Conservation (phyloP, 768 basidiomycete genomes). For the Suillus tomentosus region DNA sequence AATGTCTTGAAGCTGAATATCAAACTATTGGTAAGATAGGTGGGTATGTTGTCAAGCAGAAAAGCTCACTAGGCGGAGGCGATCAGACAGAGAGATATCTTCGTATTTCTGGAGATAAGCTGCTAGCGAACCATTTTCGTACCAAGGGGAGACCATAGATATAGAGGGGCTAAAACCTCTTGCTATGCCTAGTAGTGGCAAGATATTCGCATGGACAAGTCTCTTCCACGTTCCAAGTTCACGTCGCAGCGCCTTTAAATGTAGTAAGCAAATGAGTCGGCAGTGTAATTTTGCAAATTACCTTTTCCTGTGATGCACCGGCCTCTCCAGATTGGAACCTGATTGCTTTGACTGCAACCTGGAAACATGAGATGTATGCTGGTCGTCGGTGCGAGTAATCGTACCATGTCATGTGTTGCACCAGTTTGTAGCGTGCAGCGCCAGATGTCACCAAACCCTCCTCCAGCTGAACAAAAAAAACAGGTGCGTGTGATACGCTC, state of each 20-base stretch:
- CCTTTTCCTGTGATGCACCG: not conserved
- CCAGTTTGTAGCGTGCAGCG: not conserved
- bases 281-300: not conserved
- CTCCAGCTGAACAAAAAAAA: not conserved
- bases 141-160: conserved; percentile 39
- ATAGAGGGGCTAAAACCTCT: conserved; percentile 31
- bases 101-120: conserved; percentile 20
- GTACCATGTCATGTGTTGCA: not conserved
- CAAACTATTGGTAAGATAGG: not conserved
- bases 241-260: conserved; percentile 26
- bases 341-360: conserved; percentile 12
- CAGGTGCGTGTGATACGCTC: not conserved
- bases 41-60: not conserved
- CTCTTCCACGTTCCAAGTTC: conserved; percentile 28
- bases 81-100: not conserved
- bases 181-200: conserved; percentile 33
- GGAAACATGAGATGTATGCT: conserved; percentile 1
- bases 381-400: not conserved
- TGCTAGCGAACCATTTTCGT: conserved; percentile 26
- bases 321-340: not conserved
- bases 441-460: conserved; percentile 11
- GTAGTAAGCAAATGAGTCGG: not conserved
- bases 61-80: conserved; percentile 1
- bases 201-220: conserved; percentile 27
- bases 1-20: conserved; percentile 3